Conservation (phyloP, 805 yeast species). For the Komagataella ulmi region DNA sequence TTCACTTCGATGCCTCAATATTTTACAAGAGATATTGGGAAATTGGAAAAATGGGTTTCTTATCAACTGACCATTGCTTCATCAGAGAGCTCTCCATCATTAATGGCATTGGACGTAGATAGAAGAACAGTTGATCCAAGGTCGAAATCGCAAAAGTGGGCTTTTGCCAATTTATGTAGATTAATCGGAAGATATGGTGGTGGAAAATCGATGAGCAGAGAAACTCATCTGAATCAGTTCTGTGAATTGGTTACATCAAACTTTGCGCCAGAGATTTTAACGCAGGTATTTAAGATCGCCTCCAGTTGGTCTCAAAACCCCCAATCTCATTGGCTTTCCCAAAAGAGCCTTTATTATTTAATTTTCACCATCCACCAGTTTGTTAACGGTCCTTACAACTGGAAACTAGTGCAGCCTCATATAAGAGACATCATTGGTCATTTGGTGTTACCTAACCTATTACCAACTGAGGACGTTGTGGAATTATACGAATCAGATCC, state of each 20-base stretch:
- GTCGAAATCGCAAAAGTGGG: constrained; percentile 3
- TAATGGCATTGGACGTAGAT: background rate
- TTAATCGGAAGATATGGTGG: constrained; percentile 3
- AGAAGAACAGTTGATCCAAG: background rate
- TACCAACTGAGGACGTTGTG: constrained; percentile 58
- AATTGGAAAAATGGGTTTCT: constrained; percentile 50
- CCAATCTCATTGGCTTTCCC: constrained; percentile 44
- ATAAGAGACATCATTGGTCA: constrained; percentile 51
- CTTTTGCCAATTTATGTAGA: constrained; percentile 2
- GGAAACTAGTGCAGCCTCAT: constrained; percentile 63
- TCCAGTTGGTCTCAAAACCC: constrained; percentile 52
- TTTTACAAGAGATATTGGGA: constrained; percentile 32
- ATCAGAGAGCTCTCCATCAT: background rate
- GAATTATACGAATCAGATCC: constrained; percentile 84
- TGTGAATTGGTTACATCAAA: constrained; percentile 26
- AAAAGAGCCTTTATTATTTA: constrained; percentile 48
- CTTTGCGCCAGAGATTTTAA: constrained; percentile 60
- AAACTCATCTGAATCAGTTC: constrained; percentile 11
- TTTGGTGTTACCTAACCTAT: constrained; percentile 66
- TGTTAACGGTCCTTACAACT: constrained; percentile 43
- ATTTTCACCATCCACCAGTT: constrained; percentile 51
- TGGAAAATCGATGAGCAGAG: constrained; percentile 2
- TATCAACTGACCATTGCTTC: constrained; percentile 51
- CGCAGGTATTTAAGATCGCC: constrained; percentile 45
- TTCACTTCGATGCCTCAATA: constrained; percentile 58